Conservation (phyloP, 305 asterid species). For the Fraxinus paxiana region DNA sequence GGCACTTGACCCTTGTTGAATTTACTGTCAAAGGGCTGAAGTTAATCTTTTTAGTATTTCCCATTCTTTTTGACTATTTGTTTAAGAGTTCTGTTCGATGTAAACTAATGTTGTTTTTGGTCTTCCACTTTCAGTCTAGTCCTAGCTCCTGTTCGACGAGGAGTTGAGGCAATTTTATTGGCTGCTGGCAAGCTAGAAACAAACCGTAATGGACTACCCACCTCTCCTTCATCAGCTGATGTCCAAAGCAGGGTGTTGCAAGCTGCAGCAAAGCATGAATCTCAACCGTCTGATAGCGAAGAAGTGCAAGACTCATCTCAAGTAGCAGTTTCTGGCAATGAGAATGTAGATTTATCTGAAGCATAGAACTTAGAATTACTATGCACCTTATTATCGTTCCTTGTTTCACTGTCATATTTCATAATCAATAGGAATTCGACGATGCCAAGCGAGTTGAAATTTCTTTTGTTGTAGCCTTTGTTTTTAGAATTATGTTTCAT, state of each 20-base stretch:
- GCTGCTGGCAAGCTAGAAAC: slow-evolving; percentile 67
- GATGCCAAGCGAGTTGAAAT: neutral
- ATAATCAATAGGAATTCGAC: neutral
- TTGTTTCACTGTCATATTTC: neutral
- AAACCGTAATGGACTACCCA: slow-evolving; percentile 69
- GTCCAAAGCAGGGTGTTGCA: slow-evolving; percentile 84
- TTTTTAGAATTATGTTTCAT: neutral
- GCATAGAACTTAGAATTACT: slow-evolving; percentile 35
- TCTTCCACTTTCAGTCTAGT: slow-evolving; percentile 39
- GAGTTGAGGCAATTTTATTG: slow-evolving; percentile 69
- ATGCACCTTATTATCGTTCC: neutral
- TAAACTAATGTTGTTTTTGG: neutral
- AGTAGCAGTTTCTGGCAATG: slow-evolving; percentile 35
- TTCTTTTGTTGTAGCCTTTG: neutral
- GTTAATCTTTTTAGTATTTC: neutral
- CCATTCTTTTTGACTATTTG: neutral
- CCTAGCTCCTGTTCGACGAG: slow-evolving; percentile 65
- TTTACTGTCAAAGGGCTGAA: neutral
- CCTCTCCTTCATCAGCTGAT: slow-evolving; percentile 77
- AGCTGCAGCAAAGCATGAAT: slow-evolving; percentile 93
- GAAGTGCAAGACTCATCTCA: slow-evolving; percentile 46
- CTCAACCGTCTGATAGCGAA: slow-evolving; percentile 60
- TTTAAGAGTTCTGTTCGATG: neutral
- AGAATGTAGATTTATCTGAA: slow-evolving; percentile 59
- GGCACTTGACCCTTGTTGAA: neutral